Conservation (phyloP, 495 filamentous ascomycete genomes). For the Elaphomyces granulatus region DNA sequence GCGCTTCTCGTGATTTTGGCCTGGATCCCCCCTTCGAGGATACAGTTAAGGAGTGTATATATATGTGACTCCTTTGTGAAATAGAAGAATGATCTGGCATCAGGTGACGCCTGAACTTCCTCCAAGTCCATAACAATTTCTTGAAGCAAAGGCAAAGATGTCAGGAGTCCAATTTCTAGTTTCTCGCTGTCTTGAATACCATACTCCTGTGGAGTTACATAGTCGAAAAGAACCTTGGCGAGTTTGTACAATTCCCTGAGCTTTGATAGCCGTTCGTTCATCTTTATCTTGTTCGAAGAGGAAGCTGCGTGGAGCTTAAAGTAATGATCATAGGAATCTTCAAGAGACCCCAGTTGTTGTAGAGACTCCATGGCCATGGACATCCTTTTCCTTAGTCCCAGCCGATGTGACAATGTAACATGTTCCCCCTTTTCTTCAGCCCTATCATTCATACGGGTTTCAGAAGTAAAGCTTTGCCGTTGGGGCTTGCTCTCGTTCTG, state of each 20-base stretch:
- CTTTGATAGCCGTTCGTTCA: conserved; percentile 71
- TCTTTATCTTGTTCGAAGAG: conserved; percentile 63
- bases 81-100: conserved; percentile 93
- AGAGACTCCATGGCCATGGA: conserved; percentile 25
- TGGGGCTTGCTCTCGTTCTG: conserved; percentile 11
- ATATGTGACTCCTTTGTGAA: conserved; percentile 99
- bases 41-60: conserved; percentile 95
- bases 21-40: conserved; percentile 87
- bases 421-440: conserved; percentile 24
- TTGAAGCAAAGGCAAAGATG: conserved; percentile 79
- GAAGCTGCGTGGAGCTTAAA: conserved; percentile 75
- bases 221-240: conserved; percentile 92
- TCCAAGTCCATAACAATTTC: conserved; percentile 96
- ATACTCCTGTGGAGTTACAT: conserved; percentile 96
- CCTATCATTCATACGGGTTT: conserved; percentile 14
- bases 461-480: conserved; percentile 5
- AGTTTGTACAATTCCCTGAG: conserved; percentile 83
- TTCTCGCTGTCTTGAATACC: conserved; percentile 90
- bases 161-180: conserved; percentile 90
- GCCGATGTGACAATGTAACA: conserved; percentile 30
- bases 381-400: conserved; percentile 34
- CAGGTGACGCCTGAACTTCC: conserved; percentile 84
- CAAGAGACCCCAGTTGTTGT: conserved; percentile 30
- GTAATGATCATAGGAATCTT: conserved; percentile 49
- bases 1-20: conserved; percentile 82